Evolutionary conservation across 1,284 basidiomycete genomes (phyloP).

Genomic region (Malassezia yamatoensis): DNA sequence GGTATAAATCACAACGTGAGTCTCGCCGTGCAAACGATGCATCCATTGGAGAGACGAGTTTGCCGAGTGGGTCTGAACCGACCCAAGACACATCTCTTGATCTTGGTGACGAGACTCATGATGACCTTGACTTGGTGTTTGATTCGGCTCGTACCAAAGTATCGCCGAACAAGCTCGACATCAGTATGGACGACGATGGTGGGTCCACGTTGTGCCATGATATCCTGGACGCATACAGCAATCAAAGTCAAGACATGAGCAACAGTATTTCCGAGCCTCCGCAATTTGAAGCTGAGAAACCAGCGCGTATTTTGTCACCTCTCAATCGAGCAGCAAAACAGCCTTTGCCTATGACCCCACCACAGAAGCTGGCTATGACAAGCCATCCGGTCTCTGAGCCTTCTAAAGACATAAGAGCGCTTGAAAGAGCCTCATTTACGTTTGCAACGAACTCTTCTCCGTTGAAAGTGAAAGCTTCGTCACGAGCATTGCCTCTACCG

Average conservation of each 20-base stretch:
- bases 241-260: background rate
- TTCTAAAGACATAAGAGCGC: too few relatives aligned
- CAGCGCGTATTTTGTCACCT: too few relatives aligned
- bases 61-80: background rate
- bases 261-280: background rate
- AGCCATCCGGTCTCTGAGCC: too few relatives aligned
- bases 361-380: too few relatives aligned
- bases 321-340: too few relatives aligned
- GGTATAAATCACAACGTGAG: background rate
- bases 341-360: too few relatives aligned
- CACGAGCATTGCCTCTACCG: background rate
- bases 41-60: background rate
- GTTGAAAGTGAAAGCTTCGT: constrained; percentile 5
- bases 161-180: background rate
- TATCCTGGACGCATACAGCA: constrained; percentile 3
- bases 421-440: background rate
- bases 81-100: constrained; percentile 8
- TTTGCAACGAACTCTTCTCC: constrained; percentile 10
- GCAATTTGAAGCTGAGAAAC: too few relatives aligned
- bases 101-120: constrained; percentile 16
- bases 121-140: constrained; percentile 13
- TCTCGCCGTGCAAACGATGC: background rate
- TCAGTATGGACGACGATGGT: background rate
- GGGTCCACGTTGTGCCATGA: background rate
- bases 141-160: background rate